A percentile compares a stretch with the other conserved stretches of the same genome.
These are phyloP conservation scores for Monilinia fructicola DNA, from an alignment of 2,329 filamentous ascomycete species.

Conservation along the genomic window DNA sequence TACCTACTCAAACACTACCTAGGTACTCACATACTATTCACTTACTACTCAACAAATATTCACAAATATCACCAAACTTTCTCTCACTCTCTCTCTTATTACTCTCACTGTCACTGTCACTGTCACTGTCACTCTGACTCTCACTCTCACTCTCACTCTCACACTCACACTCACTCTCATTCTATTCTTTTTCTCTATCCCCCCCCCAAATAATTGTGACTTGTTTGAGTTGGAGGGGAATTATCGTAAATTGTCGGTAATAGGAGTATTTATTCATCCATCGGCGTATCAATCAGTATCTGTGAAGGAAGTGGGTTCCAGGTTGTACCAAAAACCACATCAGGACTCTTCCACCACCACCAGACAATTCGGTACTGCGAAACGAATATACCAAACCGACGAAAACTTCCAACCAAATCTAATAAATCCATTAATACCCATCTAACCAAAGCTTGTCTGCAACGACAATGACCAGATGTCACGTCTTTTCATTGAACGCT, in stretches of 20 bases:
- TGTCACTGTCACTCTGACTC: too few relatives aligned
- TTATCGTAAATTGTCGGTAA: slow-evolving; percentile 7
- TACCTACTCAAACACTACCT: too few relatives aligned
- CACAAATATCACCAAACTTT: background rate
- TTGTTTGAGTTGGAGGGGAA: slow-evolving; percentile 1
- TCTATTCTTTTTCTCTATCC: too few relatives aligned
- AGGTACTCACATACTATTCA: too few relatives aligned
- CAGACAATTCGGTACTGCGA: slow-evolving; percentile 15
- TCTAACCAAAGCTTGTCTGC: slow-evolving; percentile 32
- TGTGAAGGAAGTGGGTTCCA: slow-evolving; percentile 23
- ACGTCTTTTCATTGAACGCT: slow-evolving; percentile 40
- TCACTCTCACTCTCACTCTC: too few relatives aligned
- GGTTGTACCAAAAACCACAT: slow-evolving; percentile 22
- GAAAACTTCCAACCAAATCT: background rate
- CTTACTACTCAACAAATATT: background rate
- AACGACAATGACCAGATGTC: slow-evolving; percentile 43
- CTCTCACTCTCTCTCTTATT: background rate
- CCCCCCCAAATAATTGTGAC: background rate
- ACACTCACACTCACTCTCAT: too few relatives aligned
- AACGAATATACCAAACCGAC: slow-evolving; percentile 13
- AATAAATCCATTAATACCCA: background rate
- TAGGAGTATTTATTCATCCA: slow-evolving; percentile 13
- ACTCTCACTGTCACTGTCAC: too few relatives aligned
- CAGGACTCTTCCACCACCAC: slow-evolving; percentile 13
- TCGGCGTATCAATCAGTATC: slow-evolving; percentile 19